phyloP scores from a whole-genome alignment of 352 stramenopile species.

The Globisporangium yorkense region DNA sequence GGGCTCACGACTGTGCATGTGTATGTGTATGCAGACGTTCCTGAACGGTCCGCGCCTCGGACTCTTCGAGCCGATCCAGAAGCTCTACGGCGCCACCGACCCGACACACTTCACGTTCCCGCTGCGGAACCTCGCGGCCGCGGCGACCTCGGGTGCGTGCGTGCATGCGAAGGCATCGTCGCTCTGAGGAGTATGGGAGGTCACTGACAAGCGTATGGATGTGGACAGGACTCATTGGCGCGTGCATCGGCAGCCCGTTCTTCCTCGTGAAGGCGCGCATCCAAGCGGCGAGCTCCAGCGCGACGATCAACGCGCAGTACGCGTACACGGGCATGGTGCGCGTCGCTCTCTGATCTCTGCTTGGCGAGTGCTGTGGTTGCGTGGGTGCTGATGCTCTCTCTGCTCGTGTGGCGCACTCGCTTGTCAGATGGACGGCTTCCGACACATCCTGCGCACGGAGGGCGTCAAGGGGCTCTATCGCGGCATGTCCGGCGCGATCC shows the following conservation, averaged over 20 bases:
- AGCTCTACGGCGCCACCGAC: conserved; percentile 75
- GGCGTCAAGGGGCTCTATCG: conserved; percentile 70
- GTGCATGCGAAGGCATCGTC: not conserved
- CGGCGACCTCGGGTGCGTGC: conserved; percentile 51
- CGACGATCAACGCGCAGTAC: conserved; percentile 80
- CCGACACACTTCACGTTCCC: conserved; percentile 66
- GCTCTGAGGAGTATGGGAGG: not conserved
- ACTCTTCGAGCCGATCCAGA: conserved; percentile 76
- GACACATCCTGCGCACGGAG: conserved; percentile 65
- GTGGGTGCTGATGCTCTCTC: conserved; percentile 5
- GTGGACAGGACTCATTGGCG: conserved; percentile 54
- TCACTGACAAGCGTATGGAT: not conserved
- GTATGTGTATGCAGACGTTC: conserved; percentile 26
- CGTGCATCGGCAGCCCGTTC: conserved; percentile 75
- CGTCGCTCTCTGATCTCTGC: not conserved
- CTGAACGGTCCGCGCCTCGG: conserved; percentile 80
- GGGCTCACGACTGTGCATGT: not conserved
- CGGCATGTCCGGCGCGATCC: conserved; percentile 65
- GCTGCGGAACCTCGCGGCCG: conserved; percentile 68
- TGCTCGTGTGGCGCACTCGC: not conserved
- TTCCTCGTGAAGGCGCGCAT: conserved; percentile 84
- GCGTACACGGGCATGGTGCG: conserved; percentile 78
- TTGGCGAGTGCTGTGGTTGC: not conserved
- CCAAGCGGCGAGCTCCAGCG: conserved; percentile 66
- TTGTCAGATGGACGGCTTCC: conserved; percentile 70